phyloP scores from a whole-genome alignment of 768 basidiomycete genomes.

The Lyophyllum shimeji region DNA sequence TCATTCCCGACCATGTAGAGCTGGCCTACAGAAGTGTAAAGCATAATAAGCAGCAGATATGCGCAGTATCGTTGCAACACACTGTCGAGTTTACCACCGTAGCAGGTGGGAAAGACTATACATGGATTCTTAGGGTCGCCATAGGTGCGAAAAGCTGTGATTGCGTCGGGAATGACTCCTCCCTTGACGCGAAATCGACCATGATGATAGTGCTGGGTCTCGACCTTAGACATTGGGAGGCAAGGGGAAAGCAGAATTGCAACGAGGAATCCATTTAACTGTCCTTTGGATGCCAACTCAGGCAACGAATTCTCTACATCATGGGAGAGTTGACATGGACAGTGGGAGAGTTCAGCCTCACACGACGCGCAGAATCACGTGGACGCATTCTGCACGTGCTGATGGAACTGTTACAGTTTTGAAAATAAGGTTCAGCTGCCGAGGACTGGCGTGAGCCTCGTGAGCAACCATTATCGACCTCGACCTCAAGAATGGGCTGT shows the following conservation, averaged over 20 bases:
- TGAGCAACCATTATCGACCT: conserved; percentile 39
- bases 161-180: conserved; percentile 52
- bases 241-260: not conserved
- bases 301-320: not conserved
- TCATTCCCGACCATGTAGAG: conserved; percentile 46
- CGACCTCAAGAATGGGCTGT: conserved; percentile 83
- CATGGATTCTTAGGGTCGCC: conserved; percentile 53
- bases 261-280: not conserved
- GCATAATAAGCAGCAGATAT: conserved; percentile 8
- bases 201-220: conserved; percentile 50
- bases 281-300: not conserved
- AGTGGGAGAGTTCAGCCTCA: not conserved
- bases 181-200: conserved; percentile 53
- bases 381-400: conserved; percentile 8
- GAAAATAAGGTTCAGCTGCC: conserved; percentile 45
- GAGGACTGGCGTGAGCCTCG: conserved; percentile 18
- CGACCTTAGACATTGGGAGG: conserved; percentile 4
- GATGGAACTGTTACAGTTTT: conserved; percentile 38
- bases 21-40: conserved; percentile 36
- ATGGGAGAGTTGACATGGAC: not conserved
- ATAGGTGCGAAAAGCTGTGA: conserved; percentile 58
- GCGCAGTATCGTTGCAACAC: conserved; percentile 16
- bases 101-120: conserved; percentile 58
- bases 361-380: conserved; percentile 15
- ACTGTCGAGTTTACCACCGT: conserved; percentile 54